Evolutionary conservation across 2,329 filamentous ascomycete genomes (phyloP).

Genomic region (Endoconidiophora polonica): DNA sequence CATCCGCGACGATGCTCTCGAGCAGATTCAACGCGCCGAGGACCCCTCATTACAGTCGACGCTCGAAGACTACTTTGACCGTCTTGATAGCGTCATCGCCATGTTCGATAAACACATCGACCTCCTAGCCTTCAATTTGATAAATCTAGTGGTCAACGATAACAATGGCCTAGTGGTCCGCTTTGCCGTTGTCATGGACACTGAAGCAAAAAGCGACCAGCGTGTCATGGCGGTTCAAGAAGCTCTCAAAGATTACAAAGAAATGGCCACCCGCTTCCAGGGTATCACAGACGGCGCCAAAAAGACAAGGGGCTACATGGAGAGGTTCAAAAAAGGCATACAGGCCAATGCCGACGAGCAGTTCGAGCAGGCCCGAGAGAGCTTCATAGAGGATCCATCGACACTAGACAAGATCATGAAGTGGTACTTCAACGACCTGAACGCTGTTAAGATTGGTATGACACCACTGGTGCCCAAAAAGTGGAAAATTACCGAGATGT

Average conservation of each 20-base stretch:
- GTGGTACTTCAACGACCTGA: conserved; percentile 97
- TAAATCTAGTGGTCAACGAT: conserved; percentile 69
- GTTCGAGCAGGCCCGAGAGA: conserved; percentile 52
- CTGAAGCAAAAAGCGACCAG: conserved; percentile 91
- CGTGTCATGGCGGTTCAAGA: conserved; percentile 83
- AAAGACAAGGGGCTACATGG: conserved; percentile 86
- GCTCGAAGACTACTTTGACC: conserved; percentile 74
- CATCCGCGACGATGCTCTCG: conserved; percentile 89
- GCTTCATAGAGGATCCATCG: conserved; percentile 69
- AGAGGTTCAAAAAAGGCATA: conserved; percentile 78
- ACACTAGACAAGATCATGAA: conserved; percentile 74
- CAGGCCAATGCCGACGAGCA: conserved; percentile 55
- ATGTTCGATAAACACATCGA: conserved; percentile 95
- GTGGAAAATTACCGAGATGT: conserved; percentile 89
- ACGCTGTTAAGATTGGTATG: conserved; percentile 89
- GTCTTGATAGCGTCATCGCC: conserved; percentile 72
- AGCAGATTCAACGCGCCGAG: conserved; percentile 70
- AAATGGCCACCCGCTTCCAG: conserved; percentile 84
- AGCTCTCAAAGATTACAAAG: conserved; percentile 86
- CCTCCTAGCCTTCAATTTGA: conserved; percentile 73
- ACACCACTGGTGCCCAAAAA: conserved; percentile 80
- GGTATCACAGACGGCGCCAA: conserved; percentile 89
- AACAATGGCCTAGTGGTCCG: conserved; percentile 83
- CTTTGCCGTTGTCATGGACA: conserved; percentile 80
- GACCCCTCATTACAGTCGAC: conserved; percentile 64